These are phyloP conservation scores for Hypoxylon crocopeplum DNA, from an alignment of 495 filamentous ascomycete species.

Conservation along the genomic window DNA sequence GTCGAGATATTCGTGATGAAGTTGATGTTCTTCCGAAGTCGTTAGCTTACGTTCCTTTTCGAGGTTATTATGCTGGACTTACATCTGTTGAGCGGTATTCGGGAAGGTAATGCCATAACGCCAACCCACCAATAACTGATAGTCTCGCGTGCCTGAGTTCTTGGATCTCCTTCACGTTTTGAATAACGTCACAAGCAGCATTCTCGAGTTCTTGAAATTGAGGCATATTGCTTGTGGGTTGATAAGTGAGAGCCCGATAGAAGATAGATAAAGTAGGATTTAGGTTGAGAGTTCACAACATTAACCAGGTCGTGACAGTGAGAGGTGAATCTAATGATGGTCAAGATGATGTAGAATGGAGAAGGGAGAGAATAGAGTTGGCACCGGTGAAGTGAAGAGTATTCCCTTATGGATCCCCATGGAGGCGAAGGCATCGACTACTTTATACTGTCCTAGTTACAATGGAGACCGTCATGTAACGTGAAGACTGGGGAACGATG, in stretches of 20 bases:
- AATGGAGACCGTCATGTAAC: conserved; percentile 5
- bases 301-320: neutral
- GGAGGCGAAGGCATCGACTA: neutral
- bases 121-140: conserved; percentile 35
- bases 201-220: conserved; percentile 31
- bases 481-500: neutral
- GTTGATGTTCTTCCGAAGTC: conserved; percentile 32
- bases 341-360: conserved; percentile 2
- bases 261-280: neutral
- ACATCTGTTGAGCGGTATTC: conserved; percentile 34
- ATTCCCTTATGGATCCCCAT: neutral
- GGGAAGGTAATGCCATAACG: conserved; percentile 37
- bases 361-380: conserved; percentile 21
- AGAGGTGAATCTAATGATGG: neutral
- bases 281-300: neutral
- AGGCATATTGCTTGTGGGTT: conserved; percentile 9
- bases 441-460: conserved; percentile 23
- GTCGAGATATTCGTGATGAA: conserved; percentile 35
- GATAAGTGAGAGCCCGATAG: neutral
- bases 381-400: conserved; percentile 5
- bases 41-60: neutral
- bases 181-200: conserved; percentile 35
- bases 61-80: neutral
- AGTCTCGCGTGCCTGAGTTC: conserved; percentile 33
- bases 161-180: conserved; percentile 38